These are phyloP conservation scores for Pseudomonodictys pantanalensis DNA, from an alignment of 495 filamentous ascomycete species.

Conservation along the genomic window DNA sequence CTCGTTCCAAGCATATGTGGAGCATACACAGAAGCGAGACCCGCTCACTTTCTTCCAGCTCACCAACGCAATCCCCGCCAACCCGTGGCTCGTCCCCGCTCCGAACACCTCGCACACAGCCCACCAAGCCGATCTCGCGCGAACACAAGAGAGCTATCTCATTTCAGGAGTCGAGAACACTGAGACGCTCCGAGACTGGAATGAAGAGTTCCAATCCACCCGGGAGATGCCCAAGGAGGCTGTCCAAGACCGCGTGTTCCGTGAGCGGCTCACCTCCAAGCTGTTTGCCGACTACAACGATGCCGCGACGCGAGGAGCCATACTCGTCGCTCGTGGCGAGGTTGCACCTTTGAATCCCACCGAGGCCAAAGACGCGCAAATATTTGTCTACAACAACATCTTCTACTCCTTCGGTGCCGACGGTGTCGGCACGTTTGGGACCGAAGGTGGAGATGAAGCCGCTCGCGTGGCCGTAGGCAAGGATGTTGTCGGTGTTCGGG, in stretches of 20 bases:
- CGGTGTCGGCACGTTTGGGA: slow-evolving; percentile 94
- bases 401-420: slow-evolving; percentile 99
- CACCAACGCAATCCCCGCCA: slow-evolving; percentile 86
- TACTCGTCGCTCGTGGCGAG: slow-evolving; percentile 88
- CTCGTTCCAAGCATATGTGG: slow-evolving; percentile 71
- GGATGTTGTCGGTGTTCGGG: slow-evolving; percentile 88
- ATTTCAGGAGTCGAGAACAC: slow-evolving; percentile 86
- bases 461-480: slow-evolving; percentile 95
- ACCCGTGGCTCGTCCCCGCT: slow-evolving; percentile 83
- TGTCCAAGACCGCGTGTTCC: slow-evolving; percentile 93
- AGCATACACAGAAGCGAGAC: slow-evolving; percentile 77
- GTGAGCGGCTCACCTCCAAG: slow-evolving; percentile 89
- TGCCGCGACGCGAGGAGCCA: slow-evolving; percentile 88
- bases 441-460: slow-evolving; percentile 95
- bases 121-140: slow-evolving; percentile 79
- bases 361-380: slow-evolving; percentile 87
- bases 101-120: slow-evolving; percentile 58
- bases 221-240: slow-evolving; percentile 88
- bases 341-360: slow-evolving; percentile 96
- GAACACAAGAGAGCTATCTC: slow-evolving; percentile 90
- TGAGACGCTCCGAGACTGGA: slow-evolving; percentile 95
- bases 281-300: slow-evolving; percentile 97
- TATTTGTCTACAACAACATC: slow-evolving; percentile 99
- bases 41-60: slow-evolving; percentile 90
- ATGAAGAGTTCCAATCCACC: slow-evolving; percentile 97